Evolutionary conservation across 768 basidiomycete genomes (phyloP), one percentile per base, ranked within the genome.

Genomic region (Suillus hirtellus): DNA sequence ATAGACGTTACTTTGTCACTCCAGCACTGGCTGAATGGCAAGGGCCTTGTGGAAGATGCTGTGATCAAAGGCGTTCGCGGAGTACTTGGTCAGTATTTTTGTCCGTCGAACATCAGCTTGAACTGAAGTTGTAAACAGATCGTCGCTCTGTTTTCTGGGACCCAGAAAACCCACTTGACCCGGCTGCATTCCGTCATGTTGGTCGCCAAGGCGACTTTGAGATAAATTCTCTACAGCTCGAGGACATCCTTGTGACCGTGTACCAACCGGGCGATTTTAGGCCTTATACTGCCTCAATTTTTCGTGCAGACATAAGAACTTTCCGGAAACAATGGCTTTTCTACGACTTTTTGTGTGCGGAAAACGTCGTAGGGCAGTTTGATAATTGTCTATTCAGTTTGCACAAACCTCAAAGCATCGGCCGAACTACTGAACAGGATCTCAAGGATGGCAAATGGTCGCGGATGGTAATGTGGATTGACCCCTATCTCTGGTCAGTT

Each of bases 331-430:
- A 91, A 70, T 99, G 95, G 95, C 69, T 96, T 43, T 97, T 97
- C 75, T 96, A 96, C 74, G 97, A 99, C 75, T 88, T 99, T 66
- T 77, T 99, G 64, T 74, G 72, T 56, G 96, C 97, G 0, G 96
- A 98, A 72, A 93, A 91, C 66, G 90, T 99, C 47, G 96, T 97
- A 10, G 97, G 97, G 4, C 97, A 99, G 74, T 93, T 95, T 66
- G 97, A 99, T 73, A 98, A 98, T 72, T 99, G 97, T 70, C 73
- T 99, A 21, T 97, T 97, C 79, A 98, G 96, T 72, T 73, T 99
- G 66, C 97, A 99, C 71, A 91, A 89, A 71, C 96, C 96, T 7
- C 96, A 98, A 78, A 96, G 93, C 72, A 93, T 99, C 59, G 94
- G 96, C 1, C 82, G 93, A 65, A 95, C 93, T 5, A 93, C 88